phyloP scores from a whole-genome alignment of 768 basidiomycete species.

The Naganishia onofrii region DNA sequence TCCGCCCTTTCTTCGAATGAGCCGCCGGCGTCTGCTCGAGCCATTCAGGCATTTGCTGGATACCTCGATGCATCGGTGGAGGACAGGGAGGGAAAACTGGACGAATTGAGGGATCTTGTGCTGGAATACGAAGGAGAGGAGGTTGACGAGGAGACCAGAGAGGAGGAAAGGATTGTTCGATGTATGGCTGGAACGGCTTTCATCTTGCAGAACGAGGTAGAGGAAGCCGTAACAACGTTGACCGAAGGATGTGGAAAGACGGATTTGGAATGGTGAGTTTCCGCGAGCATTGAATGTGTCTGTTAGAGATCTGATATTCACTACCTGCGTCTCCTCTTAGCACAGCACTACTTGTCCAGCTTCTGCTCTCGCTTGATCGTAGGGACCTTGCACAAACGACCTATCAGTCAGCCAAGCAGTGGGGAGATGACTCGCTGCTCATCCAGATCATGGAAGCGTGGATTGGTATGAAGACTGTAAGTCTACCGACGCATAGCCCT shows the following conservation, averaged over 20 bases:
- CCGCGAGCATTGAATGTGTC: neutral
- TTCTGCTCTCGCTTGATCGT: conserved; percentile 86
- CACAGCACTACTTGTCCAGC: conserved; percentile 75
- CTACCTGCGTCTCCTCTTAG: conserved; percentile 53
- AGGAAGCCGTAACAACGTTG: conserved; percentile 88
- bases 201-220: conserved; percentile 74
- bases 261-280: conserved; percentile 80
- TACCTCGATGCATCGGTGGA: conserved; percentile 57
- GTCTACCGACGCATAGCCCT: conserved; percentile 13
- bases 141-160: conserved; percentile 61
- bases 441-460: conserved; percentile 84
- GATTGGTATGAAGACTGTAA: conserved; percentile 52
- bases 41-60: conserved; percentile 70
- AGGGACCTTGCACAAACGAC: conserved; percentile 82
- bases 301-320: neutral
- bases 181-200: conserved; percentile 86
- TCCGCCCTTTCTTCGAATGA: conserved; percentile 34
- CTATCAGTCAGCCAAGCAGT: conserved; percentile 75
- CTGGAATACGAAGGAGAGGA: conserved; percentile 78
- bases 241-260: conserved; percentile 65
- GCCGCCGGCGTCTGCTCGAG: conserved; percentile 47
- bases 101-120: conserved; percentile 77
- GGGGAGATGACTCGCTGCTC: conserved; percentile 84
- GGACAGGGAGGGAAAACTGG: conserved; percentile 59
- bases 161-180: conserved; percentile 69